Percentiles rank a stretch among this genome's conserved stretches.
Conservation (phyloP, 768 basidiomycete species). For the Crucibulum laeve region DNA sequence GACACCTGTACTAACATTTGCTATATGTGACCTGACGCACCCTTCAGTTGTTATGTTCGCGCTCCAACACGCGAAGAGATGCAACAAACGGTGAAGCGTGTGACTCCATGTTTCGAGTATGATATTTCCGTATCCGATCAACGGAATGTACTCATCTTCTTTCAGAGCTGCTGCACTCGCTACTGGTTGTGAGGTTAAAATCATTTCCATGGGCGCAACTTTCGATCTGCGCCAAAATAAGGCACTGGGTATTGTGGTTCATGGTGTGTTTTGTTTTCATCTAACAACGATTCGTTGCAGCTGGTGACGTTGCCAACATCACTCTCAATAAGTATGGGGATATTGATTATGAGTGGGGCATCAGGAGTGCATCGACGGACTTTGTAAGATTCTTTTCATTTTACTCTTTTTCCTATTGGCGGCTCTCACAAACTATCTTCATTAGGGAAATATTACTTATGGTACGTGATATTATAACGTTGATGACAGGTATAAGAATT, state of each 20-base stretch:
- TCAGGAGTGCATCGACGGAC: constrained; percentile 72
- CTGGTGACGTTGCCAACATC: constrained; percentile 59
- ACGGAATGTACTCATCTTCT: neutral
- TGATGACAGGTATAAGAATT: neutral
- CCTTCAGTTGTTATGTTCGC: constrained; percentile 62
- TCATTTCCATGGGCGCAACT: constrained; percentile 28
- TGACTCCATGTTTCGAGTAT: constrained; percentile 71
- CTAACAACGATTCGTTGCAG: constrained; percentile 28
- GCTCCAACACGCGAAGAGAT: constrained; percentile 65
- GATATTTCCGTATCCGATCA: constrained; percentile 18
- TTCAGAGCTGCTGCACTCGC: constrained; percentile 63
- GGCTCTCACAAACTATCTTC: neutral
- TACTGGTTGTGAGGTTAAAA: constrained; percentile 53
- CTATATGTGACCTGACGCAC: neutral
- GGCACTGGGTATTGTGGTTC: constrained; percentile 41
- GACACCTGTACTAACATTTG: constrained; percentile 12
- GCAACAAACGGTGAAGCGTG: constrained; percentile 50
- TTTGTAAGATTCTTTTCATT: constrained; percentile 49
- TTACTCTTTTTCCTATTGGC: neutral
- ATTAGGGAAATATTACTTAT: constrained; percentile 72
- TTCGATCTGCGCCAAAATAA: constrained; percentile 69
- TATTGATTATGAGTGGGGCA: constrained; percentile 65
- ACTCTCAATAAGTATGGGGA: constrained; percentile 56
- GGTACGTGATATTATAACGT: constrained; percentile 32
- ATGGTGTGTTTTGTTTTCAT: neutral